Percentiles rank a stretch among this genome's conserved stretches.
Conservation (phyloP, 202 grass and related monocot species). For the Bolboschoenoplectus hybrid region DNA sequence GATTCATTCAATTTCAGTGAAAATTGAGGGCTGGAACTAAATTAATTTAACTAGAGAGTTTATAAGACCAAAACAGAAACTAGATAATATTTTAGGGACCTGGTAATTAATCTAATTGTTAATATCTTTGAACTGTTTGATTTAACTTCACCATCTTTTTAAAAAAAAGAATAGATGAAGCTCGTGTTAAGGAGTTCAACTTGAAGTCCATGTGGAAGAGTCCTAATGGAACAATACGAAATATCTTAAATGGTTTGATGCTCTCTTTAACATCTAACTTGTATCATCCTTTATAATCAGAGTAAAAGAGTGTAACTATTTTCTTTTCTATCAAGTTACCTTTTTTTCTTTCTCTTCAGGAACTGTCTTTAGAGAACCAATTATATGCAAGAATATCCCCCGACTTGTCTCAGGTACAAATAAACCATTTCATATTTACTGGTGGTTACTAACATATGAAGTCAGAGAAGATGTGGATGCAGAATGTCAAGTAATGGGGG, state of each 20-base stretch:
- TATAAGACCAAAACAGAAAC: background rate
- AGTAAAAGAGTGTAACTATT: background rate
- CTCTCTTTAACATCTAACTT: background rate
- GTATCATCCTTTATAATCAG: constrained; percentile 38
- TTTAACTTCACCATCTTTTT: constrained; percentile 5
- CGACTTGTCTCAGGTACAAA: constrained; percentile 65
- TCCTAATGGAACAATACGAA: constrained; percentile 80
- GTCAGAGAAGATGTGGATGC: background rate
- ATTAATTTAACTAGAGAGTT: background rate
- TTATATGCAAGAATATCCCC: constrained; percentile 75
- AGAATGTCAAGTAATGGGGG: too few species aligned
- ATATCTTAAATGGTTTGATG: constrained; percentile 72
- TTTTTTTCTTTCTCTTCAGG: constrained; percentile 45
- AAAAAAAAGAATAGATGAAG: constrained; percentile 59
- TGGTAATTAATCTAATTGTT: constrained; percentile 20
- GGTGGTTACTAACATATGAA: background rate
- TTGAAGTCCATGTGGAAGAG: constrained; percentile 76
- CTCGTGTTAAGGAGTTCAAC: constrained; percentile 72
- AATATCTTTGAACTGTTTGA: constrained; percentile 28
- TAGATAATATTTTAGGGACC: background rate
- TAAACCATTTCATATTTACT: constrained; percentile 17
- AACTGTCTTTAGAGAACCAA: constrained; percentile 85
- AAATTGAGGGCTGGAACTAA: background rate
- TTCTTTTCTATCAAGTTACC: constrained; percentile 35
- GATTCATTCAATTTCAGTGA: background rate